These are phyloP conservation scores for Friedmanniomyces endolithicus DNA, from an alignment of 495 filamentous ascomycete species.

Conservation along the genomic window DNA sequence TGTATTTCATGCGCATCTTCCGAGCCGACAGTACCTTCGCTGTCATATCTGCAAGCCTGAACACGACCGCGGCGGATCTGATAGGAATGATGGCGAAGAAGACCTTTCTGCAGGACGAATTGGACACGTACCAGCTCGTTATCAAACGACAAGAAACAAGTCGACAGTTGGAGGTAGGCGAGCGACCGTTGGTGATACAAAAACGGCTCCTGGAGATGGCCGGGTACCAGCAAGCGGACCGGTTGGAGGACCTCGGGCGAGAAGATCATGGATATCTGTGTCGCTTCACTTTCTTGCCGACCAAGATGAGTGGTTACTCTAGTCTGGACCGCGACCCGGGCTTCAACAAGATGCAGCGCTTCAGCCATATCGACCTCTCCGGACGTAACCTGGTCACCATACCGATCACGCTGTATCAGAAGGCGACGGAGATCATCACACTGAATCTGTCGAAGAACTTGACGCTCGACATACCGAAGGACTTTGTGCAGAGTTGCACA, in stretches of 20 bases:
- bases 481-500: constrained; percentile 89
- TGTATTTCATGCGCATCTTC: constrained; percentile 93
- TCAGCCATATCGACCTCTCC: constrained; percentile 82
- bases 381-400: constrained; percentile 91
- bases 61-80: constrained; percentile 73
- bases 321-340: constrained; percentile 65
- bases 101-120: constrained; percentile 74
- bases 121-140: constrained; percentile 90
- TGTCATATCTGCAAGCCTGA: constrained; percentile 67
- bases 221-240: constrained; percentile 78
- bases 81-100: constrained; percentile 76
- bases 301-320: constrained; percentile 69
- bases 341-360: constrained; percentile 69
- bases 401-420: constrained; percentile 84
- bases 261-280: constrained; percentile 96
- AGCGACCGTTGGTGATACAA: constrained; percentile 83
- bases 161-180: constrained; percentile 60
- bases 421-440: constrained; percentile 82
- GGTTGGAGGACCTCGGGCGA: constrained; percentile 86
- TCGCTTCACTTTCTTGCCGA: constrained; percentile 86
- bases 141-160: constrained; percentile 86
- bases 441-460: constrained; percentile 87
- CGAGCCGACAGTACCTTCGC: constrained; percentile 86
- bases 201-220: constrained; percentile 85
- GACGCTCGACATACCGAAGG: constrained; percentile 81